A percentile compares a stretch with the other conserved stretches of the same genome.
Conservation (phyloP, 306 rosid genomes). For the Lablab purpureus region DNA sequence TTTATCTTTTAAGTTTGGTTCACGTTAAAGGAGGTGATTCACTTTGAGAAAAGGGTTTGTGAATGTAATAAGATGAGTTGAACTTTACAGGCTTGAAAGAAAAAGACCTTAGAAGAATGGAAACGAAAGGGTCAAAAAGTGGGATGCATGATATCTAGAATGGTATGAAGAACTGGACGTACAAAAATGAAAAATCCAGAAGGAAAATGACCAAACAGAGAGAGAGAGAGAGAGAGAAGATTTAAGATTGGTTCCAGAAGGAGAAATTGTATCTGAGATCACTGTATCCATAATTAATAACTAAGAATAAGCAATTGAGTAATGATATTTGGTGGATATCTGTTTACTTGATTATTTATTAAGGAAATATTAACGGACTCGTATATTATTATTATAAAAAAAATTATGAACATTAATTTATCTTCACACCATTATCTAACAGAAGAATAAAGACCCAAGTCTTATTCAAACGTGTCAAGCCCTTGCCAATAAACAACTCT, state of each 20-base stretch:
- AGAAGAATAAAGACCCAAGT: too few species aligned
- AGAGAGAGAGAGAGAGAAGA: neutral
- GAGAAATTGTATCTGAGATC: conserved; percentile 28
- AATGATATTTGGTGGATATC: too few species aligned
- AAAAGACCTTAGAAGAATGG: neutral
- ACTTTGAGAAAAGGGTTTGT: too few species aligned
- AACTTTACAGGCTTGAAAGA: neutral
- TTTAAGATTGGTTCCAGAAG: neutral
- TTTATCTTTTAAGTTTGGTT: neutral
- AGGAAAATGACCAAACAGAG: conserved; percentile 41
- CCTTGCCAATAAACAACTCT: too few species aligned
- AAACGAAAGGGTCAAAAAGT: neutral
- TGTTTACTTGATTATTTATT: too few species aligned
- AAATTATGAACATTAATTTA: too few species aligned
- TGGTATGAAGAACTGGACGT: neutral
- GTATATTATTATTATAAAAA: too few species aligned
- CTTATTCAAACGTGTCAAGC: too few species aligned
- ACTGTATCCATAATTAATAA: conserved; percentile 35
- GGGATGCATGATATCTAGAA: neutral
- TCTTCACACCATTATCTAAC: too few species aligned
- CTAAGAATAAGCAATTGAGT: neutral
- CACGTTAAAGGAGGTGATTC: neutral
- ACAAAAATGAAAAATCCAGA: conserved; percentile 22
- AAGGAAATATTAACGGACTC: too few species aligned
- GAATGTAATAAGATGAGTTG: too few species aligned